Base-by-base conservation (phyloP, 139 green algal species). In the Closterium sp. region DNA sequence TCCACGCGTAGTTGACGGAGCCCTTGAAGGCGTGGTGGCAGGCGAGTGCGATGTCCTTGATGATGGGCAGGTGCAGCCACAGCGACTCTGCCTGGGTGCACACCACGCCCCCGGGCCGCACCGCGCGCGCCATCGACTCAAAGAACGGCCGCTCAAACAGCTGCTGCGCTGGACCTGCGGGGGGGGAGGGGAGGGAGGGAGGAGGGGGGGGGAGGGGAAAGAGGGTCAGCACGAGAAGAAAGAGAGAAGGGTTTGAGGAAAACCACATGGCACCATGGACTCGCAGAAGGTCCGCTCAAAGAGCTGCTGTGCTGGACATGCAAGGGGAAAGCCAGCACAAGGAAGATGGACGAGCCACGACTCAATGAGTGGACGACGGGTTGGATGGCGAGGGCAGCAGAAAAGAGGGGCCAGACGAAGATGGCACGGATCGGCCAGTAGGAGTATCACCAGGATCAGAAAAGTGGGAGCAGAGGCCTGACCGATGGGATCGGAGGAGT, bases 31-130 rank as follows among this genome's bases (percentile, higher is more conserved):
- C 96, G 32, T 93, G 30, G 81, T 92, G 94, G 94, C 97, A 99
- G 96, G 98, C 98, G 88, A 90, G 55, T 0, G 97, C 96, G 55
- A 99, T 96, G 30, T 96, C 93, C 94, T 97, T 96, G 95, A 99
- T 99, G 93, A 99, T 98, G 85, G 96, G 94, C 38, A 99, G 91
- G 94, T 99, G 98, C 85, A 98, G 96, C 97, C 97, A 99, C 16
- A 98, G 87, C 32, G 95, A 97, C 96, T 99, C 97, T 3, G 95
- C 97, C 95, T 98, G 97, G 32, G 98, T 99, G 96, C 96, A 98
- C n/a, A 99, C 94, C 8, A 99, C 95, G 38, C 98, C 98, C 25
- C 97, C 98, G 10, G 97, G 97, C 81, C 94, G 95, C 34, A 99
- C 91, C 9, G 98, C 98, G 0, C 97, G 94, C 94, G 99, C 97